Evolutionary conservation across 805 yeast species (phyloP), one percentile per base, ranked within the genome.

Genomic region (Candida lessepsii): DNA sequence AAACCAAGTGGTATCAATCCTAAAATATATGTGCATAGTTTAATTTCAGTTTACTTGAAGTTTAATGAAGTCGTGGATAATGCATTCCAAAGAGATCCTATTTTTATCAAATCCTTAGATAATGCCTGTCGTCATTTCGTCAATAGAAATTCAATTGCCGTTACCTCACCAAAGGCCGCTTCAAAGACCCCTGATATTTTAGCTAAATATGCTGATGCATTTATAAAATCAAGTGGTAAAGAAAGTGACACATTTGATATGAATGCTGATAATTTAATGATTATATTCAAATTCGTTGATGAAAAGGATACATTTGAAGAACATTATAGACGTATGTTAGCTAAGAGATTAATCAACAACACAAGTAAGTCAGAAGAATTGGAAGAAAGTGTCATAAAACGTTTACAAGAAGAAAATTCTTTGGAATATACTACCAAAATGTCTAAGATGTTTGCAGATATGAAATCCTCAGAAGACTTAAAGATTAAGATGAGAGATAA

Each of bases 231-330:
- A 57, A 76, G 80, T n/a, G 74, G 80, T 34, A 83, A 83, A 56
- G 85, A 80, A 43, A 65, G 76, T 0, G 90, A 83, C 47, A 70
- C 76, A 11, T 67, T 76, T n/a, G 91, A 83, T 56, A 79, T 90
- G 81, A 79, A 80, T 39, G 79, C 85, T 34, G 90, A 85, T 51
- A 93, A 90, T 54, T 76, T 93, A 52, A 86, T 91, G 86, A 77
- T 82, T 11, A 73, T 93, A 19, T 87, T 93, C 71, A 83, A 82
- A 56, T 91, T 86, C 58, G 75, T 95, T 43, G 89, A 86, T 31
- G 98, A 93, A 60, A 90, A 89, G 61, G 98, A 95, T 67, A 86
- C 93, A 29, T 95, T 93, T 64, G 98, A 93, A 66, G 84, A 83
- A 46, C 85, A 86, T 67, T 93, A 93, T 63, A 81, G 97, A 61